Percentiles rank a stretch among this genome's conserved stretches.
phyloP scores from a whole-genome alignment of 2,329 filamentous ascomycete genomes.

The Talaromyces piceae region DNA sequence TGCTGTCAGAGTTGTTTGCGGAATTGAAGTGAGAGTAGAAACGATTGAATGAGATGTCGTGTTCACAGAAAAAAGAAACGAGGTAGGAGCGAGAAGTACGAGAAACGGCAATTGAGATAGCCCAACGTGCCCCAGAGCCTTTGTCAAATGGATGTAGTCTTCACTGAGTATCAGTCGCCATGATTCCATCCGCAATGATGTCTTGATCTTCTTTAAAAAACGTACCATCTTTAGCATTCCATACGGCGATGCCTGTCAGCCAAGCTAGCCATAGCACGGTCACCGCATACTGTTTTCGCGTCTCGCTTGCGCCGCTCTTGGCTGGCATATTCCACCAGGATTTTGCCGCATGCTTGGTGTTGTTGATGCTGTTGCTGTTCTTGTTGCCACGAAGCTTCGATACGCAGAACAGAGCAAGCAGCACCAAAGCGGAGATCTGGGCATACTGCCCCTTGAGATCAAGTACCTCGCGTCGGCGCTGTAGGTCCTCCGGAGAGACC shows the following conservation, averaged over 20 bases:
- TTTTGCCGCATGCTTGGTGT: neutral
- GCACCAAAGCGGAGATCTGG: constrained; percentile 45
- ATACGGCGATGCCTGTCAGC: constrained; percentile 44
- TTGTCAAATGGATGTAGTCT: constrained; percentile 60
- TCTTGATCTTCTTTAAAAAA: neutral
- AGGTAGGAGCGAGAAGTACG: constrained; percentile 44
- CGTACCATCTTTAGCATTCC: constrained; percentile 48
- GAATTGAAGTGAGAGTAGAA: constrained; percentile 45
- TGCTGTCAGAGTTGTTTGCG: constrained; percentile 49
- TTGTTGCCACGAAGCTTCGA: neutral
- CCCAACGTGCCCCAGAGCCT: constrained; percentile 52
- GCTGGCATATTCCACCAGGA: constrained; percentile 40
- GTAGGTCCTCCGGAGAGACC: constrained; percentile 43
- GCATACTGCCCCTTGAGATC: constrained; percentile 49
- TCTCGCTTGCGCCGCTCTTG: constrained; percentile 39
- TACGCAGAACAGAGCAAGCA: constrained; percentile 23
- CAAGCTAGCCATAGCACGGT: constrained; percentile 45
- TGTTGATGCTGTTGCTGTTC: neutral
- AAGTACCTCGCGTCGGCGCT: constrained; percentile 46
- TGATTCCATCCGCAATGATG: neutral
- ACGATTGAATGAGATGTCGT: constrained; percentile 42
- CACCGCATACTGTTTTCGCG: constrained; percentile 44
- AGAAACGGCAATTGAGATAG: constrained; percentile 55
- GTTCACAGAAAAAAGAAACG: constrained; percentile 37
- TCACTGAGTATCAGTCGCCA: neutral